Evolutionary conservation across 306 rosid genomes (phyloP), one percentile per base, ranked within the genome.

Genomic region (Pyrus betulifolia): DNA sequence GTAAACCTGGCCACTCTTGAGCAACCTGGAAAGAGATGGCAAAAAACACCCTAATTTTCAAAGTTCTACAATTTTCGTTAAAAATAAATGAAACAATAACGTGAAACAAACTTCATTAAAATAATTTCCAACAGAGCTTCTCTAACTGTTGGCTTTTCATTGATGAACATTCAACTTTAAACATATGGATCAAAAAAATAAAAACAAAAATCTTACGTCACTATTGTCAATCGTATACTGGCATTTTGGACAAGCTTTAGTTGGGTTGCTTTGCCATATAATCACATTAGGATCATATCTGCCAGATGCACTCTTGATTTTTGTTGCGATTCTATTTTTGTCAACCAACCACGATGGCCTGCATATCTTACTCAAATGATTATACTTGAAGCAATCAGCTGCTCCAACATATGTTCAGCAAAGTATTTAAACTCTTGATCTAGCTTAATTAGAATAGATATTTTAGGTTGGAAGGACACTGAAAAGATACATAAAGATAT

Each of bases 1-100:
- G 98, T 63, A 93, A 81, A 78, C 98, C 98, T 22, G 97, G 97
- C 96, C 97, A 93, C 79, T 90, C 91, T 61, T 86, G 90, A 66
- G 83, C 74, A 72, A 93, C 93, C 98, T 93, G 84, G 70, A 75
- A 82, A 54, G 72, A 77, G 40, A 78, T 33, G 40, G 60, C 58
- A 67, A 72, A 80, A 66, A 72, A 80, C 31, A 30, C 42, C 12
- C 38, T 25, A 22, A 51, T 74, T 69, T 67, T 70, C 55, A 14
- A 67, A 46, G 69, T 51, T 52, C n/a, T 51, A 60, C 15, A 19
- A 49, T 11, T 73, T 59, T 45, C 18, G n/a, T 67, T 67, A 51
- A 17, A 2, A 8, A 9, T 17, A 42, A 25, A 67, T 59, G 72
- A 51, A n/a, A 1, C 27, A 8, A 49, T 18, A 64, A 69, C 60